Base-by-base conservation (phyloP, 768 basidiomycete species). In the Pisolithus microcarpus region DNA sequence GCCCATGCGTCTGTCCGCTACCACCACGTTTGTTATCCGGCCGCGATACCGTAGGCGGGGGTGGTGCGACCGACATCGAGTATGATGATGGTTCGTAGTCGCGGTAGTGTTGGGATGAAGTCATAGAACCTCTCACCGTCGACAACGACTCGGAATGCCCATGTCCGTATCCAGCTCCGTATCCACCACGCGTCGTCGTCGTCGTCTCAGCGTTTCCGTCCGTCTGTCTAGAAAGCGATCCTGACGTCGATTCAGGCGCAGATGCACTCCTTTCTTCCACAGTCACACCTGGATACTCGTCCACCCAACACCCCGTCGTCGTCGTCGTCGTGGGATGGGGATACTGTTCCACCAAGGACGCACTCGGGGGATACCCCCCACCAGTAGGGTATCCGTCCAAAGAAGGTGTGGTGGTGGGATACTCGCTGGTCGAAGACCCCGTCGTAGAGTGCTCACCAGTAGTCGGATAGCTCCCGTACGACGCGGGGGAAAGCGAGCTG, bases 131-230 rank as follows among this genome's bases (percentile, higher is more conserved):
- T 5, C 57, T 57, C 4, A 66, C 52, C 24, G 66, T 66, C 8
- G 62, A 58, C 11, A 63, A 2, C 10, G 65, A 66, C 21, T 56
- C 28, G 3, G 65, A 66, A 23, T 60, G 53, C 18, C 50, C 45
- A 21, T 66, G 65, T 3, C 53, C 9, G 2, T 34, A 34, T 15
- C 46, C 38, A 7, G 18, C 4, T 51, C n/a, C 42, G n/a, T 15
- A 23, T n/a, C 18, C 6, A 45, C 9, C 36, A 56, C 13, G 23
- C 43, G 15, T 28, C 51, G 5, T 4, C 26, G 16, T 31, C 43
- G 15, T 28, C 51, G 5, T 7, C 26, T 7, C 37, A 18, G 2
- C 37, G 38, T 28, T 26, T 43, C 45, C 31, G 6, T 8, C 28
- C 21, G 4, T 4, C 31, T 21, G 15, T 15, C 44, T 26, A 46